These are phyloP conservation scores for Ophiostoma piceae DNA, from an alignment of 2,329 filamentous ascomycete species.

Conservation along the genomic window DNA sequence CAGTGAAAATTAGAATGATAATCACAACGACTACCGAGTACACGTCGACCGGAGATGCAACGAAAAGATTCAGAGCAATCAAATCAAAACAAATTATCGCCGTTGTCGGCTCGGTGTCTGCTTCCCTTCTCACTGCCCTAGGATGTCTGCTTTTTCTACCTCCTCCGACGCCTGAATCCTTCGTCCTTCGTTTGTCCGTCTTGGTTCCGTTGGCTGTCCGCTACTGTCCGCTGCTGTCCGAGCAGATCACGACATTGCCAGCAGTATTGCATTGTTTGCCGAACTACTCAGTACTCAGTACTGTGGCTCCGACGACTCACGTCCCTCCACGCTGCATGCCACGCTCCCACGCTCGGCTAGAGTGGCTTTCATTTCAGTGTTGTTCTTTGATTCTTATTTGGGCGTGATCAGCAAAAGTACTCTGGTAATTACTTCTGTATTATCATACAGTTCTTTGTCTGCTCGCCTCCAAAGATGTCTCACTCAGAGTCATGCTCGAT, in stretches of 20 bases:
- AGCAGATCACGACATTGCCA: neutral
- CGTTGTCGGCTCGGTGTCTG: conserved; percentile 2
- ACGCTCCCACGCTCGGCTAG: neutral
- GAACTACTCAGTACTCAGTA: no score
- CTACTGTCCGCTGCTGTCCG: no score
- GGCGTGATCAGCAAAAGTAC: neutral
- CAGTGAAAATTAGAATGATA: no score
- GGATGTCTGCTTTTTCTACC: conserved; percentile 5
- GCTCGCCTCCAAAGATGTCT: neutral
- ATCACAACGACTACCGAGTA: no score
- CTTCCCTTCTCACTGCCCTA: no score
- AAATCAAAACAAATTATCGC: neutral
- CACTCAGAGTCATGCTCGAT: neutral
- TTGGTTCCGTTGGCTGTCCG: no score
- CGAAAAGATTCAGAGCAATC: no score
- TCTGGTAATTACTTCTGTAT: no score
- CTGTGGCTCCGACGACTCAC: neutral
- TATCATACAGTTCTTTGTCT: no score
- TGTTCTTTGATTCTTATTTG: neutral
- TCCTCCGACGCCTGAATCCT: conserved; percentile 1
- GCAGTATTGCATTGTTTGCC: no score
- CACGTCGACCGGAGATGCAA: no score
- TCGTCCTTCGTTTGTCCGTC: no score
- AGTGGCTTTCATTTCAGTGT: neutral
- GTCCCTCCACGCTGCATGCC: neutral